Evolutionary conservation across 208 protist species (phyloP), one percentile per base, ranked within the genome.

Genomic region (Phytomonas sp.): DNA sequence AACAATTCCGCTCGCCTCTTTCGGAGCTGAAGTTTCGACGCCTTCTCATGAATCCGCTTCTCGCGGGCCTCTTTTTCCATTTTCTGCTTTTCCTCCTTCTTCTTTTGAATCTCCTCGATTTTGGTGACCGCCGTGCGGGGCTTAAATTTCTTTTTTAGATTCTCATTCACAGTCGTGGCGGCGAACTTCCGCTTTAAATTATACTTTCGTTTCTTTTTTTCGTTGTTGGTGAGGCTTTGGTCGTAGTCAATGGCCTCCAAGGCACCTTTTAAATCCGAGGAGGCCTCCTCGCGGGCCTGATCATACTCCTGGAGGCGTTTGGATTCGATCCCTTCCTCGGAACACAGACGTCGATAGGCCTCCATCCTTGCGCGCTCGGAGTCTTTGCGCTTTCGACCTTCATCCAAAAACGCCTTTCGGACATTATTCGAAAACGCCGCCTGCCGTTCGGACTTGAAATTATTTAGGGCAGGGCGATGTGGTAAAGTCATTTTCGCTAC

Each of bases 181-280:
- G 91, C 82, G 37, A 84, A 93, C 67, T 96, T 94, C 29, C 87
- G 84, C 75, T 96, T 96, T 66, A 94, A 42, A 70, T 93, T 93
- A 66, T 79, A 96, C 79, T 92, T 94, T 11, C 85, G 79, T 59
- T 84, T 84, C 74, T 90, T 89, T 74, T 93, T 94, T 63, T 96
- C 85, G 62, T 84, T 83, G 75, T 93, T 93, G 23, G 91, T 92
- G 16, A 96, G 77, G 64, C 82, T 93, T 67, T 93, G 86, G 68
- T 96, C 88, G 66, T 93, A 82, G 72, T 94, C 87, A 63, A 96
- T 77, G 14, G 78, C 63, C 62, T 94, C 75, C 6, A 96, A 71
- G 30, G 45, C 73, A n/a, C 84, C 75, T 36, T 71, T 71, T 1
- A 96, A 81, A 2, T 67, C 10, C 0, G 75, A 69, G 0, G 79